Evolutionary conservation across 352 stramenopile genomes (phyloP).

Genomic region (Pythium phragmitis): DNA sequence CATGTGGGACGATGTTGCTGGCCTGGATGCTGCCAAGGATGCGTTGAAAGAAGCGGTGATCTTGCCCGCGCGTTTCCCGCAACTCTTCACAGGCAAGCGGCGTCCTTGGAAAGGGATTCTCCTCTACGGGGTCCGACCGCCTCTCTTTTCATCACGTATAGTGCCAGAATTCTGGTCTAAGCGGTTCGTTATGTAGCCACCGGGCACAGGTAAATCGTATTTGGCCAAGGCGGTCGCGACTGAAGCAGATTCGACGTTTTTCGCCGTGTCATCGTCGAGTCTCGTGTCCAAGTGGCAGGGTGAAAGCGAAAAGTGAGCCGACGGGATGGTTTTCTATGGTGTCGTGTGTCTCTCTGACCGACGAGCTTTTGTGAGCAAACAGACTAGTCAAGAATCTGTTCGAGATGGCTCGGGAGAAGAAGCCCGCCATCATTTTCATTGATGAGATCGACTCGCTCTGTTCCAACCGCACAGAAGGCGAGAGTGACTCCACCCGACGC

Average conservation of each 20-base stretch:
- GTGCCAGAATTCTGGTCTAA: not conserved
- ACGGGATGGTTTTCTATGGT: not conserved
- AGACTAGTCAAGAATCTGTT: constrained; percentile 98
- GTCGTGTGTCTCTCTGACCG: not conserved
- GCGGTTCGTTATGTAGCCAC: constrained; percentile 39
- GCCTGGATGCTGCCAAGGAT: constrained; percentile 96
- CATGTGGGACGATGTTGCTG: constrained; percentile 97
- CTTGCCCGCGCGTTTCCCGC: constrained; percentile 93
- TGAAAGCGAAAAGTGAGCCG: constrained; percentile 89
- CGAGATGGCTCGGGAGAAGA: constrained; percentile 95
- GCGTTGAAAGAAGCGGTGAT: constrained; percentile 99
- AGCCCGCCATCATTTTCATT: constrained; percentile 96
- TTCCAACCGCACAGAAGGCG: constrained; percentile 90
- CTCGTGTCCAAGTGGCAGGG: constrained; percentile 99
- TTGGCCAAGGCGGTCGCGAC: constrained; percentile 98
- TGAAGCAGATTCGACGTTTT: constrained; percentile 98
- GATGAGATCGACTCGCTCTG: constrained; percentile 98
- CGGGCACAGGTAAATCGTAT: constrained; percentile 95
- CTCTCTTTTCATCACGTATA: constrained; percentile 6
- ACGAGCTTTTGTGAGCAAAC: not conserved
- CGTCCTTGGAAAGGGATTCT: constrained; percentile 96
- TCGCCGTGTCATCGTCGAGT: constrained; percentile 97
- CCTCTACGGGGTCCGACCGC: constrained; percentile 92
- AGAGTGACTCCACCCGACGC: constrained; percentile 94
- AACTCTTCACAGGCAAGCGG: constrained; percentile 95